A percentile compares a stretch with the other conserved stretches of the same genome.
phyloP scores from a whole-genome alignment of 2,329 filamentous ascomycete species.

The Xylaria multiplex region DNA sequence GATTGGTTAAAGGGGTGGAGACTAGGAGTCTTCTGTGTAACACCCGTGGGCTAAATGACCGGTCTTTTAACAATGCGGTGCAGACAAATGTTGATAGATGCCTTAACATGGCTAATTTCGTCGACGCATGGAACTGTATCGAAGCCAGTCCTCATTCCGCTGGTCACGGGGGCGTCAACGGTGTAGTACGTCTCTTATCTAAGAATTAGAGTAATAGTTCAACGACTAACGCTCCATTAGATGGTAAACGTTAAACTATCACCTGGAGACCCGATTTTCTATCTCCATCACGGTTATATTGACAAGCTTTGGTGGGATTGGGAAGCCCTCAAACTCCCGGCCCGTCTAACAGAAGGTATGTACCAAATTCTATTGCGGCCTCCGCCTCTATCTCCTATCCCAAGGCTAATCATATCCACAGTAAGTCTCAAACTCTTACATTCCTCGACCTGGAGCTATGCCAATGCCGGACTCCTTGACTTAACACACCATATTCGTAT shows the following conservation, averaged over 20 bases:
- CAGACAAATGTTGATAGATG: slow-evolving; percentile 17
- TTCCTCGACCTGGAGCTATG: neutral
- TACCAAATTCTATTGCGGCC: neutral
- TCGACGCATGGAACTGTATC: slow-evolving; percentile 22
- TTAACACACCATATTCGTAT: neutral
- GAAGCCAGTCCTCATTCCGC: slow-evolving; percentile 9
- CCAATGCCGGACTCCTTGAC: neutral
- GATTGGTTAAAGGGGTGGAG: no score
- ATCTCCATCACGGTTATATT: slow-evolving; percentile 22
- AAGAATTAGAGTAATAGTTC: no score
- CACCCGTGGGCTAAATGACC: slow-evolving; percentile 10
- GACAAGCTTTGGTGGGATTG: slow-evolving; percentile 30
- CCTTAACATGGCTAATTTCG: slow-evolving; percentile 11
- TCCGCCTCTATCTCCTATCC: neutral
- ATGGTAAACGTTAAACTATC: slow-evolving; percentile 20
- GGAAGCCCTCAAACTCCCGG: slow-evolving; percentile 12
- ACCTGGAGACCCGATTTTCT: slow-evolving; percentile 26
- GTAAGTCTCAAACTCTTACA: neutral
- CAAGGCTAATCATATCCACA: neutral
- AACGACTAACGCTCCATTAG: neutral
- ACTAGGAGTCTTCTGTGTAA: no score
- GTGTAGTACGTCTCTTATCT: slow-evolving; percentile 1
- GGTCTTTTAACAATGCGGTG: slow-evolving; percentile 5
- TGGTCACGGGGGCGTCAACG: slow-evolving; percentile 12
- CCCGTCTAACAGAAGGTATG: slow-evolving; percentile 24